Conservation (phyloP, 805 yeast species). For the Metschnikowia santaceciliae region DNA sequence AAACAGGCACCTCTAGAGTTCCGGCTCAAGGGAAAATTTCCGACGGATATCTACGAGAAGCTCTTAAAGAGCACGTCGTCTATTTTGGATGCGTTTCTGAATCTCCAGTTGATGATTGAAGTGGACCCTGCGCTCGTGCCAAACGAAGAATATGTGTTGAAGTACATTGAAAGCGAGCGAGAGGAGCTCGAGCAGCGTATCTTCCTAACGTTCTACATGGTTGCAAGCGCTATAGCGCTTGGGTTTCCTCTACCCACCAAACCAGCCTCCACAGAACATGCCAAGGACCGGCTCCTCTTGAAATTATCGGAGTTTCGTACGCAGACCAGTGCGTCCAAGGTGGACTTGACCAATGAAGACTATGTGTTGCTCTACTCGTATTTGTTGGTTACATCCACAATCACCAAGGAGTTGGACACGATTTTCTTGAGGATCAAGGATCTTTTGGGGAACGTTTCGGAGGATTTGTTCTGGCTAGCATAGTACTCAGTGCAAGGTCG, state of each 20-base stretch:
- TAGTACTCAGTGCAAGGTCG: not conserved
- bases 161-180: conserved; percentile 53
- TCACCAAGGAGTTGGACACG: conserved; percentile 59
- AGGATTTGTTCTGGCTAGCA: conserved; percentile 53
- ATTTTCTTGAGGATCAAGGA: conserved; percentile 53
- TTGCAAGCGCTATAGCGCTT: conserved; percentile 68
- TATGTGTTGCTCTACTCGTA: conserved; percentile 75
- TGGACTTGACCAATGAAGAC: conserved; percentile 56
- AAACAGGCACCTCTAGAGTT: conserved; percentile 74
- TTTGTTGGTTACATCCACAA: conserved; percentile 63
- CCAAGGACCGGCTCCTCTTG: conserved; percentile 63
- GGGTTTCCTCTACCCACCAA: conserved; percentile 76
- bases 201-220: conserved; percentile 72
- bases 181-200: conserved; percentile 68
- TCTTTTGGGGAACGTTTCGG: conserved; percentile 63
- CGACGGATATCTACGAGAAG: conserved; percentile 46
- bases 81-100: conserved; percentile 72
- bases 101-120: conserved; percentile 63
- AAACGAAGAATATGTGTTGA: conserved; percentile 54
- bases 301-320: conserved; percentile 59
- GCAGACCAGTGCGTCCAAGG: conserved; percentile 17
- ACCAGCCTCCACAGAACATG: conserved; percentile 73
- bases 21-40: conserved; percentile 71
- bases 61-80: conserved; percentile 55
- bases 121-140: conserved; percentile 52